Base-by-base conservation (phyloP, 306 rosid genomes). In the Geum urbanum region DNA sequence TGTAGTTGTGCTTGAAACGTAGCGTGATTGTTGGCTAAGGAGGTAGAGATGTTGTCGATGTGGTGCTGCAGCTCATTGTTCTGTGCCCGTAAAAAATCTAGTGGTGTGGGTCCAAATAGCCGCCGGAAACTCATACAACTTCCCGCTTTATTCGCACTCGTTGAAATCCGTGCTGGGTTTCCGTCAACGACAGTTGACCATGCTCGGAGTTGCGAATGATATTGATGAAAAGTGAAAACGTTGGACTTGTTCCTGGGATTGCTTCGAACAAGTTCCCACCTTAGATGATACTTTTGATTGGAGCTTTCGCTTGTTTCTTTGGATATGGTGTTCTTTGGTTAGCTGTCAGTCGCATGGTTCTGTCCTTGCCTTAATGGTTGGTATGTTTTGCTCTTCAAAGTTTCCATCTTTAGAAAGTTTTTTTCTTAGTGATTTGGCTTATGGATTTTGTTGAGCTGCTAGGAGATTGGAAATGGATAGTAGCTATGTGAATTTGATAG, bases 191-290 rank as follows among this genome's bases (percentile, higher is more conserved):
- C 95, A 91, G 67, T 69, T 91, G 5, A 80, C 97, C 2, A 79
- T 88, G 19, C 88, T 91, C 7, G 97, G 95, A 22, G 97, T 91
- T 1, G 95, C 92, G 56, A 91, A 81, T 48, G 97, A 91, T 68
- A 76, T 91, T 44, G 97, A 92, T 4, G 97, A 91, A 69, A 91
- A 86, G 95, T 4, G 97, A 91, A 69, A 91, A 86, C 77, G 91
- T 91, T 40, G 97, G 95, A 16, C 73, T 91, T 1, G 79, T 91
- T 48, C 95, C 95, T 0, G 97, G 97, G 5, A 46, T 91, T 47
- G 95, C 85, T 11, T 87, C 74, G 80, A 86, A 90, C 84, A 87
- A 77, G 81, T 67, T 87, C 67, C 89, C 96, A 1, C 95, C 97
- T 48, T 91, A 89, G 97, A 46, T 88, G 5, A 73, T 91, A 52